Conservation (phyloP, 495 filamentous ascomycete genomes). For the Endocarpon pusillum region DNA sequence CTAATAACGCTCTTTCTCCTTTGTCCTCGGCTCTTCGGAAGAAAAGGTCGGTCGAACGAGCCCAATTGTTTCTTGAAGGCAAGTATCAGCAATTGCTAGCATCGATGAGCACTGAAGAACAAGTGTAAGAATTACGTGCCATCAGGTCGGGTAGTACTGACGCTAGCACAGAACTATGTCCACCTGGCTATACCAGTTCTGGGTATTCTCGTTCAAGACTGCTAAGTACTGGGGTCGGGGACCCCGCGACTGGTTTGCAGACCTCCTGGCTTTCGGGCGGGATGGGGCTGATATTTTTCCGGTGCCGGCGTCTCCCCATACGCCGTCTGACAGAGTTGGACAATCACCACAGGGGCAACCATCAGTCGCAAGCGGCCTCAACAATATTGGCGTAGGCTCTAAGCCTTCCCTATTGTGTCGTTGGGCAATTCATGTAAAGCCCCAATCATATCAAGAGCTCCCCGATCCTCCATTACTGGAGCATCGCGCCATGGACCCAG, state of each 20-base stretch:
- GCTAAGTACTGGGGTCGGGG: constrained; percentile 26
- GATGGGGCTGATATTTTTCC: background rate
- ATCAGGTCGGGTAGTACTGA: constrained; percentile 1
- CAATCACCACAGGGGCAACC: background rate
- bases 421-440: constrained; percentile 14
- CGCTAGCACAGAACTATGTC: constrained; percentile 7
- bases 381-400: background rate
- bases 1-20: constrained; percentile 14
- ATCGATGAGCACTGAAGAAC: constrained; percentile 11
- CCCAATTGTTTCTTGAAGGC: constrained; percentile 17
- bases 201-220: constrained; percentile 24
- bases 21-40: constrained; percentile 10
- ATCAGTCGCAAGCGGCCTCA: background rate
- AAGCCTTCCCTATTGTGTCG: constrained; percentile 12
- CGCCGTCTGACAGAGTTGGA: background rate
- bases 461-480: constrained; percentile 4
- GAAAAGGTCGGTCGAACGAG: constrained; percentile 14
- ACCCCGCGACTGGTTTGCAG: constrained; percentile 18
- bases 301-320: background rate
- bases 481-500: constrained; percentile 1
- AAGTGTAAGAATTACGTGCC: constrained; percentile 8
- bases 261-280: constrained; percentile 9
- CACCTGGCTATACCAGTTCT: constrained; percentile 25
- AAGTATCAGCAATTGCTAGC: constrained; percentile 14
- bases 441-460: background rate